Conservation (phyloP, 2,329 filamentous ascomycete genomes). For the Leptosphaerulina australis region DNA sequence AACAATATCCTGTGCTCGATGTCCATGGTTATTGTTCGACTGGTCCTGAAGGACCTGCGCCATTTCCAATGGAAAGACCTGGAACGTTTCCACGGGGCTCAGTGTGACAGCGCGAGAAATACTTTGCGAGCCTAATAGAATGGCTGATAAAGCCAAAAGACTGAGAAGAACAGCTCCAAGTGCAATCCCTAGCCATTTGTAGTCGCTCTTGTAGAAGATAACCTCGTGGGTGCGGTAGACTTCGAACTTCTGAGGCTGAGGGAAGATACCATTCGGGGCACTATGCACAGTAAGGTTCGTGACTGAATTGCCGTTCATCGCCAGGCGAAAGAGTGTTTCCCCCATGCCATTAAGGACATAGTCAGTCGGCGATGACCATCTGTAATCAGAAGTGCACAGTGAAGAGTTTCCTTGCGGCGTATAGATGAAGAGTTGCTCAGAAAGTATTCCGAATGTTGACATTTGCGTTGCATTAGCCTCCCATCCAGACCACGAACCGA, state of each 20-base stretch:
- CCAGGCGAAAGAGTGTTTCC: conserved; percentile 2
- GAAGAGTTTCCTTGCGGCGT: neutral
- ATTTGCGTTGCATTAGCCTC: conserved; percentile 2
- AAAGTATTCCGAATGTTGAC: conserved; percentile 1
- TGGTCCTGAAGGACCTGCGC: neutral
- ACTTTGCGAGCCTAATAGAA: neutral
- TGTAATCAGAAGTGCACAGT: neutral
- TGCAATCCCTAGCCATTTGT: conserved; percentile 2
- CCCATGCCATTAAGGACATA: conserved; percentile 9
- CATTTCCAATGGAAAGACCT: conserved; percentile 2
- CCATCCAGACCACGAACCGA: conserved; percentile 5
- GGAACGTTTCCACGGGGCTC: conserved; percentile 2
- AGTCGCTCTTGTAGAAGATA: conserved; percentile 13
- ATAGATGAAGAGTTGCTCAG: conserved; percentile 1
- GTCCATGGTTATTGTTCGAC: neutral
- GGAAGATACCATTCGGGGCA: neutral
- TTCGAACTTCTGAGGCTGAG: conserved; percentile 1
- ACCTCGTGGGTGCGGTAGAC: conserved; percentile 5
- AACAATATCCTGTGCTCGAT: conserved; percentile 4
- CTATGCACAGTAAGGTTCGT: conserved; percentile 5
- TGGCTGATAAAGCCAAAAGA: neutral
- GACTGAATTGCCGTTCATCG: conserved; percentile 2
- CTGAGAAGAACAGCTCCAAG: conserved; percentile 3
- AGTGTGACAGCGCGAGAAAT: conserved; percentile 1
- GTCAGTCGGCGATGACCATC: neutral